Base-by-base conservation (phyloP, 1,284 basidiomycete genomes). In the Leccinum angustisporum region DNA sequence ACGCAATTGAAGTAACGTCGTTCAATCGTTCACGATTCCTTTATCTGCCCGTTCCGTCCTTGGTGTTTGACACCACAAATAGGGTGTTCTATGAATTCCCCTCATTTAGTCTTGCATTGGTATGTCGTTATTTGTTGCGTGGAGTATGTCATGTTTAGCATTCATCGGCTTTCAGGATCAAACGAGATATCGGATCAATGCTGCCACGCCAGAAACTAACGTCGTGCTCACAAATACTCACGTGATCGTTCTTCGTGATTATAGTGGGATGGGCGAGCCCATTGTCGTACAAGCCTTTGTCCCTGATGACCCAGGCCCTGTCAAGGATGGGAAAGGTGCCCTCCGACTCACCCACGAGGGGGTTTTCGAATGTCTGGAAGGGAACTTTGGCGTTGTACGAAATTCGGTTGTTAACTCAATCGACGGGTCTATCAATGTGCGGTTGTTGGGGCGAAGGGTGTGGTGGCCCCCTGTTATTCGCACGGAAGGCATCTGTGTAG, bases 61-160 rank as follows among this genome's bases (percentile, higher is more conserved):
- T 58, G 38, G 36, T 54, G 3, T 65, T 65, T n/a, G 54, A 58
- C 56, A 62, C n/a, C 2, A 43, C 36, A n/a, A 62, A 56, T 3
- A 59, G 43, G 2, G 5, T 1, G 4, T 58, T 65, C 34, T 65
- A 65, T 9, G 14, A 27, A 13, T 62, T 65, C 13, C 63, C 63
- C 2, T 21, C 48, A n/a, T 54, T 58, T 25, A 46, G 10, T 16
- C 2, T 54, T 46, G 30, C 54, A 18, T 21, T 48, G 54, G 63
- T 65, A 62, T 18, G 54, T 36, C 18, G 2, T 21, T 7, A 2
- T 46, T 11, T 46, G 18, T 21, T 18, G 40, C 10, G 40, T 46
- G 43, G 11, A 6, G 11, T 11, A 46, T 46, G 11, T 18, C 10
- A 46, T 46, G 10, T 11, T 18, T 18, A 43, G 5, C 18, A 18